phyloP scores from a whole-genome alignment of 805 yeast species.

The Blastobotrys attinorum region DNA sequence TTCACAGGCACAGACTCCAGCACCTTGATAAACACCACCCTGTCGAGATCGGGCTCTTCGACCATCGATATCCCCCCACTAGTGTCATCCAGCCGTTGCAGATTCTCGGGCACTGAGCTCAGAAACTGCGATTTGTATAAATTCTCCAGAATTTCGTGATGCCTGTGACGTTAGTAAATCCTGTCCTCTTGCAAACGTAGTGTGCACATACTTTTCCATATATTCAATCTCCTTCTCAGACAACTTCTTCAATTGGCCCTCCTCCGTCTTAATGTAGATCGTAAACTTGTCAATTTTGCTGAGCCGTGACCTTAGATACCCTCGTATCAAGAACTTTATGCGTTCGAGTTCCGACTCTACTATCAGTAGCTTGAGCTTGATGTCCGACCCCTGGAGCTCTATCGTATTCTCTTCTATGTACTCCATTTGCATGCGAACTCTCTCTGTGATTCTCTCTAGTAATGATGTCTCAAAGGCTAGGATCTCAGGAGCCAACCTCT shows the following conservation, averaged over 20 bases:
- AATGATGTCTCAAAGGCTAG: slow-evolving; percentile 61
- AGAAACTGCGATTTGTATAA: slow-evolving; percentile 65
- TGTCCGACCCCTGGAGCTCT: slow-evolving; percentile 52
- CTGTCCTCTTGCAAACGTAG: too few species aligned
- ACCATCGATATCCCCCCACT: slow-evolving; percentile 57
- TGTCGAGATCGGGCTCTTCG: slow-evolving; percentile 64
- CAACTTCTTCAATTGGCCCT: slow-evolving; percentile 34
- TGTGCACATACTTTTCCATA: slow-evolving; percentile 38
- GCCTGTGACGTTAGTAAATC: slow-evolving; percentile 29
- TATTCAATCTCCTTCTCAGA: slow-evolving; percentile 57
- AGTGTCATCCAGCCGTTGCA: slow-evolving; percentile 71
- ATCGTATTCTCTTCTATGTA: slow-evolving; percentile 70
- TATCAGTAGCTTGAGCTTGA: slow-evolving; percentile 71
- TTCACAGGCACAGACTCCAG: slow-evolving; percentile 32
- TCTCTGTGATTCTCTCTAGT: slow-evolving; percentile 46
- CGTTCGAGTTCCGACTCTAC: slow-evolving; percentile 91
- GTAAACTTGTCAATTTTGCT: slow-evolving; percentile 62
- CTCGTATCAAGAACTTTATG: slow-evolving; percentile 69
- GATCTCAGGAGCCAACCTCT: slow-evolving; percentile 82
- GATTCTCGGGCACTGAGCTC: slow-evolving; percentile 53
- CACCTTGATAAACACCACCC: slow-evolving; percentile 68
- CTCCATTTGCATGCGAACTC: slow-evolving; percentile 68
- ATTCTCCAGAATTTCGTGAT: slow-evolving; percentile 53
- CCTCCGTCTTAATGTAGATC: slow-evolving; percentile 45
- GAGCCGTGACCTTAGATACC: slow-evolving; percentile 72